phyloP scores from a whole-genome alignment of 164 flowering plant species.

The Annona cherimola region DNA sequence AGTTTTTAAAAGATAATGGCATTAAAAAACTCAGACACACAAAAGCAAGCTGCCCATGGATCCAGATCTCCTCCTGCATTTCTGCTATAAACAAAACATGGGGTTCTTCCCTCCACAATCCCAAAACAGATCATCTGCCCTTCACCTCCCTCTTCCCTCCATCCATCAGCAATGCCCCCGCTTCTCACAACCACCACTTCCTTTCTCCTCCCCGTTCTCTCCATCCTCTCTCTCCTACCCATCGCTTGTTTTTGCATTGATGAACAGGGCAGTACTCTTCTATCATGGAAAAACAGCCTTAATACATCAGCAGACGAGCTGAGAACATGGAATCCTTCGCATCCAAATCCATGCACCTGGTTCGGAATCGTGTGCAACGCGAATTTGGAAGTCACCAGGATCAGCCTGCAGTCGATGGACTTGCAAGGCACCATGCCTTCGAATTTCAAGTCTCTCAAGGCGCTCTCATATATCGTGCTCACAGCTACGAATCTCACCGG shows the following conservation, averaged over 20 bases:
- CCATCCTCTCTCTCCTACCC: slow-evolving; percentile 21
- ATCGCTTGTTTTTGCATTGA: slow-evolving; percentile 50
- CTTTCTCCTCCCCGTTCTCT: slow-evolving; percentile 19
- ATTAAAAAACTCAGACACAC: not conserved
- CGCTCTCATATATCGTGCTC: slow-evolving; percentile 45
- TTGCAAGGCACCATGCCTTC: slow-evolving; percentile 77
- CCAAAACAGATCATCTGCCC: slow-evolving; percentile 54
- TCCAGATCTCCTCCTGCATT: slow-evolving; percentile 73
- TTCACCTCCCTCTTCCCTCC: slow-evolving; percentile 8
- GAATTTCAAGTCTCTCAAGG: slow-evolving; percentile 52
- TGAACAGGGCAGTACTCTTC: slow-evolving; percentile 69
- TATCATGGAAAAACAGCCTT: slow-evolving; percentile 66
- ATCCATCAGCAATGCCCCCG: slow-evolving; percentile 53
- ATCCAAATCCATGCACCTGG: slow-evolving; percentile 71
- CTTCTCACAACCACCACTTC: slow-evolving; percentile 21
- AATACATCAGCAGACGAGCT: slow-evolving; percentile 44
- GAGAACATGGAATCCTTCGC: slow-evolving; percentile 55
- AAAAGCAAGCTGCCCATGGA: slow-evolving; percentile 38
- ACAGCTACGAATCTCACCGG: slow-evolving; percentile 71
- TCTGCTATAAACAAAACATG: slow-evolving; percentile 94
- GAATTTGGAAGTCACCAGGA: slow-evolving; percentile 35
- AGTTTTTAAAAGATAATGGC: not conserved
- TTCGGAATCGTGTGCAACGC: slow-evolving; percentile 61
- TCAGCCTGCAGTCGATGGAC: slow-evolving; percentile 49
- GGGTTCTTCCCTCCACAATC: slow-evolving; percentile 81